phyloP scores from a whole-genome alignment of 139 green algal genomes.

The Tetradesmus lagerheimii region DNA sequence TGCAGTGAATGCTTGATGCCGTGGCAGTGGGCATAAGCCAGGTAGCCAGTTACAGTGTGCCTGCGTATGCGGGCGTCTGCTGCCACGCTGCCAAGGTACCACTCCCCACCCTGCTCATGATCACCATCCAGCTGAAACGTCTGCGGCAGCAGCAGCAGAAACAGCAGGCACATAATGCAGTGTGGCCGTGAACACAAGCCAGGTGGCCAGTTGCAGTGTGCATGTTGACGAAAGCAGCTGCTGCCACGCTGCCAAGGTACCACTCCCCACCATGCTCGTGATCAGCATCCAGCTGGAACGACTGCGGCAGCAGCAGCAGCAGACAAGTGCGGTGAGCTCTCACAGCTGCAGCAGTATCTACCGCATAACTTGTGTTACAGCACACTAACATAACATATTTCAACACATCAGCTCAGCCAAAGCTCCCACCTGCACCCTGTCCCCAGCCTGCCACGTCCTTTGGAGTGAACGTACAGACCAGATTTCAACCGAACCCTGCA shows the following conservation, averaged over 20 bases:
- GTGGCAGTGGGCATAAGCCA: too few relatives aligned
- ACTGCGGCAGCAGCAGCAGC: not conserved
- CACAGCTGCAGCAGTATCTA: not conserved
- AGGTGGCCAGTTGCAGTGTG: slow-evolving; percentile 10
- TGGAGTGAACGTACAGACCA: too few relatives aligned
- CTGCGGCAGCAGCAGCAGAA: not conserved
- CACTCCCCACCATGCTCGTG: not conserved
- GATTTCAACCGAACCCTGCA: too few relatives aligned
- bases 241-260: not conserved
- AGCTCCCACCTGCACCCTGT: not conserved
- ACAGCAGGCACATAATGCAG: too few relatives aligned
- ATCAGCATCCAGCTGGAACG: not conserved
- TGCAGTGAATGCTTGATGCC: too few relatives aligned
- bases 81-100: slow-evolving; percentile 1
- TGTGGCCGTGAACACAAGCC: too few relatives aligned
- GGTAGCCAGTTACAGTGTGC: slow-evolving; percentile 4
- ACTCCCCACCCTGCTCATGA: not conserved
- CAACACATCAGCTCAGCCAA: not conserved
- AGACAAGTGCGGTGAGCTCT: not conserved
- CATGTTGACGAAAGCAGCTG: not conserved
- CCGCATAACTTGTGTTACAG: too few relatives aligned
- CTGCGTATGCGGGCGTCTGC: not conserved
- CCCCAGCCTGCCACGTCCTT: not conserved
- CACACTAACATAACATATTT: too few relatives aligned
- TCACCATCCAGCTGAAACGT: not conserved